Percentiles rank a stretch among this genome's conserved stretches.
phyloP scores from a whole-genome alignment of 2,329 filamentous ascomycete genomes.

The Fusarium papillatum region DNA sequence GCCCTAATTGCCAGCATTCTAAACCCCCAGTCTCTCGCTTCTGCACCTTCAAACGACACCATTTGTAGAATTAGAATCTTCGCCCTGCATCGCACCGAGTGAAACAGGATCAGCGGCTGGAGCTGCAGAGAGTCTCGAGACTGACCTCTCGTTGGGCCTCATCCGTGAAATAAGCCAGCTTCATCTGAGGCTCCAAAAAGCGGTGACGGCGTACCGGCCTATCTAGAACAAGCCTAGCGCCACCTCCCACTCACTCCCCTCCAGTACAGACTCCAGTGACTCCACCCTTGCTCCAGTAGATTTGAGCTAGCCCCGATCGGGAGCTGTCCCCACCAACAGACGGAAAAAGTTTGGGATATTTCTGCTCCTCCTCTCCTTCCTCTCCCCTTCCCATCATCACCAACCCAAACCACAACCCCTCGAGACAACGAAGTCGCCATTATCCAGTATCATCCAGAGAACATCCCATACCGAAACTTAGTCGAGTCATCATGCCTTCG shows the following conservation, averaged over 20 bases:
- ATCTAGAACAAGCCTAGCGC: conserved; percentile 32
- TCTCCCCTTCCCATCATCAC: conserved; percentile 45
- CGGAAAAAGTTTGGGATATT: conserved; percentile 49
- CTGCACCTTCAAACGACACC: conserved; percentile 6
- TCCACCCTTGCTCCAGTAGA: conserved; percentile 18
- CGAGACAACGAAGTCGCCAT: conserved; percentile 77
- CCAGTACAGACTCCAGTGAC: conserved; percentile 10
- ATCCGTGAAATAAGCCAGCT: conserved; percentile 9
- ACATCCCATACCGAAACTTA: conserved; percentile 67
- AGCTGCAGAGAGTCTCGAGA: conserved; percentile 13
- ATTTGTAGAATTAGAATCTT: conserved; percentile 13
- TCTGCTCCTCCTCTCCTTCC: conserved; percentile 41
- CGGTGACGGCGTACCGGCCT: conserved; percentile 40
- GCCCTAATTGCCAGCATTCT: conserved; percentile 15
- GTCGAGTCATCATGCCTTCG: conserved; percentile 80
- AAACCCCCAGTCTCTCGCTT: neutral
- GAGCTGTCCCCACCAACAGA: conserved; percentile 38
- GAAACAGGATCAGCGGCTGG: conserved; percentile 28
- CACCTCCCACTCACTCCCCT: conserved; percentile 30
- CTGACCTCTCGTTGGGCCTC: conserved; percentile 29
- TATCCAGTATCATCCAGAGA: conserved; percentile 47
- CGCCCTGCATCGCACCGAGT: conserved; percentile 37
- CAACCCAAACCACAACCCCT: conserved; percentile 49
- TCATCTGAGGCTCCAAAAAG: conserved; percentile 41
- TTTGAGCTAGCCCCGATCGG: conserved; percentile 35